Evolutionary conservation across 495 filamentous ascomycete genomes (phyloP), one percentile per base, ranked within the genome.

Genomic region (Patellaria atrata): DNA sequence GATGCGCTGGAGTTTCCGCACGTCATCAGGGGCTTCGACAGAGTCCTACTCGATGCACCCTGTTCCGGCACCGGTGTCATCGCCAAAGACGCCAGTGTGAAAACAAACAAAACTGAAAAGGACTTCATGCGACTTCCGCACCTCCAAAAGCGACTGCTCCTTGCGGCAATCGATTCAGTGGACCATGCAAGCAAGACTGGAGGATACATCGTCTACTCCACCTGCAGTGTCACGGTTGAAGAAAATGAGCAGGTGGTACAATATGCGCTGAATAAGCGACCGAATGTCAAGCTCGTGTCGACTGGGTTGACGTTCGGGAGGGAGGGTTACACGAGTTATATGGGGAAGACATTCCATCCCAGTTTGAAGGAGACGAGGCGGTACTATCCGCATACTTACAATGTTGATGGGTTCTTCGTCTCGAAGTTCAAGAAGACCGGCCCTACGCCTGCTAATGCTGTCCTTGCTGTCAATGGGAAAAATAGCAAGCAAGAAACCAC

Each of bases 341-440:
- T 77, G 68, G 78, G 82, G 52, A 94, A 94, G 68, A 71, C 68
- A 31, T 97, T 97, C 59, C 76, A 83, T 48, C 65, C 74, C 4
- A 79, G 72, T 54, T 75, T 97, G 68, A 81, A 79, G 46, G 60
- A 84, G 47, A 87, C 87, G 11, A 68, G 82, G 33, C 67, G 91
- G 33, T 97, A 82, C 59, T 96, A 94, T 58, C 87, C 87, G 0
- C 87, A 96, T 47, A 67, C 81, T 27, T 86, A 87, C 64, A 97
- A 97, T 62, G 81, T 97, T 17, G 89, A 97, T 45, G 89, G 89
- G 35, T 97, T 97, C 75, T 97, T 91, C 54, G 89, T 96, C 3
- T 79, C 82, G 50, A 97, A 96, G 59, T 76, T 97, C 53, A 87
- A 91, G 62, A 97, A 97, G 71, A 71, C 69, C 19, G 89, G 71